Base-by-base conservation (phyloP, 257 asterid species). In the Solanum tarapatanum region DNA sequence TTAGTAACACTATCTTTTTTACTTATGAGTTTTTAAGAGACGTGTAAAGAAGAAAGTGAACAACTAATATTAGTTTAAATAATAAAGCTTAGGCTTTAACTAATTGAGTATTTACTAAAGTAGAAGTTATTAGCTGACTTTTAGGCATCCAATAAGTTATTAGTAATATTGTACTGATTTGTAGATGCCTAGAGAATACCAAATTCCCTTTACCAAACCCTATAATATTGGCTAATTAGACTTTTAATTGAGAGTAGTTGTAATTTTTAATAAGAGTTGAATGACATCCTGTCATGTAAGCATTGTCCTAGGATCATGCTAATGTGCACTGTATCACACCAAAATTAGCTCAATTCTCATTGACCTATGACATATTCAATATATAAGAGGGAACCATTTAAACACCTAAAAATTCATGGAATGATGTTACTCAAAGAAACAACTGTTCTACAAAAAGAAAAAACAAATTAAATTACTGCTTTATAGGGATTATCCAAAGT, bases 241-340 rank as follows among this genome's bases (percentile, higher is more conserved):
- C 13, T 26, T 73, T 75, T 37, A 74, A 74, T 74, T 21, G 36
- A n/a, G 85, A 43, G 85, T 26, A 45, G 85, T 80, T 43, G 60
- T 26, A 80, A 80, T 80, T 45, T 80, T 45, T 80, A 80, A 48
- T 48, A 45, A 48, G 28, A 80, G 41, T 48, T 28, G 39, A 80
- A 80, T 80, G 69, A 28, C 85, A 80, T 80, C 85, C 85, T 80
- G 85, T 33, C 85, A 80, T 82, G 69, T 48, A 82, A 48, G 43
- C 68, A 45, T 16, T 82, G 85, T 48, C 35, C 24, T 43, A 62
- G 85, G 85, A 80, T 80, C 85, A 80, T 80, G 69, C 85, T 80
- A 45, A 45, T 80, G 39, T 28, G 26, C 16, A 45, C 37, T 26
- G 16, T 28, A 16, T 16, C 6, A 80, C 41, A 45, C 1, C 60